These are phyloP conservation scores for Auriscalpium microsporum DNA, from an alignment of 768 basidiomycete genomes.

Conservation along the genomic window DNA sequence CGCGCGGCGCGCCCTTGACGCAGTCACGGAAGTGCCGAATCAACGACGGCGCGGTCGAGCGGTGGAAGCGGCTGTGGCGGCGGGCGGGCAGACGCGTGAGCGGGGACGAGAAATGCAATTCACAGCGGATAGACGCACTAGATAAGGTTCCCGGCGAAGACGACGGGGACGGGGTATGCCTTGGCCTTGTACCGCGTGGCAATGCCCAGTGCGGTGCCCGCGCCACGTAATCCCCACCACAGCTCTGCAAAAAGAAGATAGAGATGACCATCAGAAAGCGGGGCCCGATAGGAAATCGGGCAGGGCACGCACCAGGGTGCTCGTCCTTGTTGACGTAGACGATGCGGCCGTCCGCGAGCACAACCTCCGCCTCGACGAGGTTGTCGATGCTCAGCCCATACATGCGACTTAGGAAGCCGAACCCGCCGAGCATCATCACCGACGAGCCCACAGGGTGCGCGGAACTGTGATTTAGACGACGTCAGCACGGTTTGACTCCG, in stretches of 20 bases:
- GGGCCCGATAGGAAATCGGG: background rate
- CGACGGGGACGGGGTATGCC: constrained; percentile 83
- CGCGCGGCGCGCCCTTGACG: constrained; percentile 78
- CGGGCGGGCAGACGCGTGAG: constrained; percentile 1
- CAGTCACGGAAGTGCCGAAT: constrained; percentile 91
- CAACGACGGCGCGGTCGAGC: constrained; percentile 77
- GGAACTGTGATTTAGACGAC: constrained; percentile 35
- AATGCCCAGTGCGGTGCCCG: constrained; percentile 76
- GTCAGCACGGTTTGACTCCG: background rate
- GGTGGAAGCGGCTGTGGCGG: constrained; percentile 66
- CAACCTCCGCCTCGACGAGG: constrained; percentile 86
- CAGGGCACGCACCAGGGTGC: constrained; percentile 44
- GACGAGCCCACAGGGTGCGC: constrained; percentile 76
- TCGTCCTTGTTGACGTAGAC: constrained; percentile 67
- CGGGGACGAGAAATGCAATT: background rate
- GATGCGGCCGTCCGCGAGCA: constrained; percentile 84
- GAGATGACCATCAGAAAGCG: background rate
- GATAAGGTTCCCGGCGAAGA: constrained; percentile 87
- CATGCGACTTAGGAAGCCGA: constrained; percentile 79
- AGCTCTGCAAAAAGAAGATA: constrained; percentile 47
- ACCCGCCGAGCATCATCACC: constrained; percentile 79
- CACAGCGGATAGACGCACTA: constrained; percentile 47
- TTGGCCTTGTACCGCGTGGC: constrained; percentile 85
- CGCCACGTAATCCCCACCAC: constrained; percentile 84
- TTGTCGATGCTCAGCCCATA: constrained; percentile 86